A percentile compares a stretch with the other conserved stretches of the same genome.
Conservation (phyloP, 2,329 filamentous ascomycete genomes). For the Claviceps maximensis region DNA sequence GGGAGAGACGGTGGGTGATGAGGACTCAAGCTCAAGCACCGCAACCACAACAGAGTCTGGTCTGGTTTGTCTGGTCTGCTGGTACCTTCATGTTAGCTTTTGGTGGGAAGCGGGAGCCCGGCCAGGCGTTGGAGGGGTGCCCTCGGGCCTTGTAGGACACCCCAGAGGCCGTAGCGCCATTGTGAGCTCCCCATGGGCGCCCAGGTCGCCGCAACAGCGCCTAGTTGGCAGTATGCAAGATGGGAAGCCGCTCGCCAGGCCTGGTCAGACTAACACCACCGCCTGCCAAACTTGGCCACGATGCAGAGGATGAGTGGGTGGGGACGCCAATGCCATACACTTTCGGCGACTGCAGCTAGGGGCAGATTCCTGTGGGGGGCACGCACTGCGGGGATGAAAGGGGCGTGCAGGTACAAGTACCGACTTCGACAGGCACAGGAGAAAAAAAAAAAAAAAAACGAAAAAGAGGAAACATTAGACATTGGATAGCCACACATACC, state of each 20-base stretch:
- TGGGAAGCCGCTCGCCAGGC: too few relatives aligned
- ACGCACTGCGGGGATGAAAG: background rate
- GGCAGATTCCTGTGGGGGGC: slow-evolving; percentile 1
- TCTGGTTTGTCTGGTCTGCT: background rate
- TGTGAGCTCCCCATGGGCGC: background rate
- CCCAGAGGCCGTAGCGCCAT: background rate
- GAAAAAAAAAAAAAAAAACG: background rate
- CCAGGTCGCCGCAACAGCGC: background rate
- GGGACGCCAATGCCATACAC: background rate
- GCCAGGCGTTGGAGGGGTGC: background rate
- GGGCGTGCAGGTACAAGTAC: background rate
- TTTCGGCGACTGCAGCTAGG: background rate
- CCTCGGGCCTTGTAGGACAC: too few relatives aligned
- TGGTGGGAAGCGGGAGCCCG: background rate
- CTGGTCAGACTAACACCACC: too few relatives aligned
- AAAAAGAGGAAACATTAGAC: too few relatives aligned
- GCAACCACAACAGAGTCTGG: background rate
- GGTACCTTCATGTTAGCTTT: background rate
- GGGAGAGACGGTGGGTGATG: background rate
- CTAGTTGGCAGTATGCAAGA: background rate
- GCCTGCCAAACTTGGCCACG: background rate
- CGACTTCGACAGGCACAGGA: background rate
- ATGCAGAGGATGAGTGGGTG: too few relatives aligned
- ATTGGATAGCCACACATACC: too few relatives aligned
- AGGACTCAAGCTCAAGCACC: background rate